These are phyloP conservation scores for Emiliania huxleyi DNA, from an alignment of 78 protist species.

Conservation along the genomic window DNA sequence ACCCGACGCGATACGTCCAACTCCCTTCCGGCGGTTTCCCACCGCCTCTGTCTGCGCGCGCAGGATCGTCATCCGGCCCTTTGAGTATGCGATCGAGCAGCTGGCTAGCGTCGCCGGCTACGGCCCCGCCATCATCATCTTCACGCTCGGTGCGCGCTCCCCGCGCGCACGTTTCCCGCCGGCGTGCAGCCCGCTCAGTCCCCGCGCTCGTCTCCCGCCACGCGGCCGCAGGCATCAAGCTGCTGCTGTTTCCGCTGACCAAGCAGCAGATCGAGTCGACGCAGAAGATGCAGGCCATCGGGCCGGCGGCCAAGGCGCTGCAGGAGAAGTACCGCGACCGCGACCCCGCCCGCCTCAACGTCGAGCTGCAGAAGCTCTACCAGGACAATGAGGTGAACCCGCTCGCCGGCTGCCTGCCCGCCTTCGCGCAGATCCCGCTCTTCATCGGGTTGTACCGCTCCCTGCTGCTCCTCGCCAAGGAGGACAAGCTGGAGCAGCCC, in stretches of 20 bases:
- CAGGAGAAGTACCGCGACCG: background rate
- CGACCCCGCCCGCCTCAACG: background rate
- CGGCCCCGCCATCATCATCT: slow-evolving; percentile 15
- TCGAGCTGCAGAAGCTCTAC: background rate
- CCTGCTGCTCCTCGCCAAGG: background rate
- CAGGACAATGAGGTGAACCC: slow-evolving; percentile 10
- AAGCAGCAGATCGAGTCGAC: slow-evolving; percentile 15
- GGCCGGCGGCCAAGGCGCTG: background rate
- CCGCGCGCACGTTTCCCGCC: background rate
- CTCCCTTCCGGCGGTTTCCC: background rate
- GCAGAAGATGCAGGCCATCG: background rate
- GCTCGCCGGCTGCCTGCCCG: slow-evolving; percentile 13
- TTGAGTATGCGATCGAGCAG: background rate
- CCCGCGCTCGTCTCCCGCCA: background rate
- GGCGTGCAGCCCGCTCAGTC: background rate
- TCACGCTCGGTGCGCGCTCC: background rate
- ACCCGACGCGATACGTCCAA: background rate
- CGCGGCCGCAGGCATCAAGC: background rate
- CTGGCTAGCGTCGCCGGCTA: background rate
- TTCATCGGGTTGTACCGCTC: slow-evolving; percentile 8
- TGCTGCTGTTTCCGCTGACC: background rate
- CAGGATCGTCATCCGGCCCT: background rate
- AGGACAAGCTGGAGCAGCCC: background rate
- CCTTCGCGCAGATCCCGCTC: slow-evolving; percentile 2
- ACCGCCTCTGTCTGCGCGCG: no score